These are phyloP conservation scores for Tagetes patula DNA, from an alignment of 129 eudicot genomes.

Conservation along the genomic window DNA sequence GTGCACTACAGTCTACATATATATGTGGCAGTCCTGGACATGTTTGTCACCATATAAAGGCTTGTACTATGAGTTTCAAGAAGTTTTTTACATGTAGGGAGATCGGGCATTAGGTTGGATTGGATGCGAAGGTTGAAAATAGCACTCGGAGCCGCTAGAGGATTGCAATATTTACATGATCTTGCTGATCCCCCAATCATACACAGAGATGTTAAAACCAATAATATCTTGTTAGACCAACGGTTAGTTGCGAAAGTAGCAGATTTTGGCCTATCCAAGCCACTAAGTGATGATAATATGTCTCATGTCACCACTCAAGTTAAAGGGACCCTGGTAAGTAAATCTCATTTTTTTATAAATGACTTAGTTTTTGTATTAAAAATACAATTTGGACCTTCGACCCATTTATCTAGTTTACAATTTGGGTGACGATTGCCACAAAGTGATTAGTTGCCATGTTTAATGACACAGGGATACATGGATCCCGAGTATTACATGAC, in stretches of 20 bases:
- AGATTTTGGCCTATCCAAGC: background rate
- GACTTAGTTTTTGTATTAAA: background rate
- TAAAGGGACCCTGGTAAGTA: slow-evolving; percentile 9
- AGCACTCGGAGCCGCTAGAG: slow-evolving; percentile 58
- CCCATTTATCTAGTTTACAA: background rate
- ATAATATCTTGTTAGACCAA: slow-evolving; percentile 31
- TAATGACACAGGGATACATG: slow-evolving; percentile 34
- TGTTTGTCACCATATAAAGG: too few species aligned
- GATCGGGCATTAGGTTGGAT: slow-evolving; percentile 8
- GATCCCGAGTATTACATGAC: slow-evolving; percentile 1
- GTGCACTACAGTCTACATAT: background rate
- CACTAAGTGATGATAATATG: background rate
- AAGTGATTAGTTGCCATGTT: background rate
- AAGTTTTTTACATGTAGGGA: background rate
- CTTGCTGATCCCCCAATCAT: slow-evolving; percentile 51
- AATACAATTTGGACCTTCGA: background rate
- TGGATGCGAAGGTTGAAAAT: slow-evolving; percentile 21
- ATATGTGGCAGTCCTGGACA: background rate
- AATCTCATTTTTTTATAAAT: background rate
- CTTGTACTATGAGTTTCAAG: background rate
- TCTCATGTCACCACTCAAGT: slow-evolving; percentile 10
- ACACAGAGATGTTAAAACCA: slow-evolving; percentile 54
- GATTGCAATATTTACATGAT: slow-evolving; percentile 53
- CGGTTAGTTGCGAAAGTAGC: slow-evolving; percentile 11
- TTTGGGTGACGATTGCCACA: background rate